A percentile compares a stretch with the other conserved stretches of the same genome.
Conservation (phyloP, 805 yeast genomes). For the Lipomyces mesembrius region DNA sequence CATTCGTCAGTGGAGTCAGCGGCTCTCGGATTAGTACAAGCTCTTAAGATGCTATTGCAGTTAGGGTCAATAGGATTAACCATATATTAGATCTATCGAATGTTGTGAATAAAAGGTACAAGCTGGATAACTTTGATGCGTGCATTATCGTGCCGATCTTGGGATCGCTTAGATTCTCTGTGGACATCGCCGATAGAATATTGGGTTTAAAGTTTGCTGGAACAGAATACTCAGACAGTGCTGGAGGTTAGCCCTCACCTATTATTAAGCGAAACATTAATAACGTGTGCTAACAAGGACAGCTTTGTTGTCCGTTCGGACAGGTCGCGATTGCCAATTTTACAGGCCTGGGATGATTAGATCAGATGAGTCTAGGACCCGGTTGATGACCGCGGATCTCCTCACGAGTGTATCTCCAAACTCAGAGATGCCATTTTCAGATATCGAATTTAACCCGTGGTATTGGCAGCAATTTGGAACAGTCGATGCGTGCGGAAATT, state of each 20-base stretch:
- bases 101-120: constrained; percentile 4
- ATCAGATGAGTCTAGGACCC: constrained; percentile 10
- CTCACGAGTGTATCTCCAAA: constrained; percentile 1
- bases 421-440: constrained; percentile 38
- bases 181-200: constrained; percentile 17
- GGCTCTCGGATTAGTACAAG: constrained; percentile 14
- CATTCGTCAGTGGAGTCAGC: constrained; percentile 19
- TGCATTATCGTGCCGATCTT: constrained; percentile 18
- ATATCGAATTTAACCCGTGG: constrained; percentile 49
- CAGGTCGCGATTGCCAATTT: constrained; percentile 12
- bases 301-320: constrained; percentile 27
- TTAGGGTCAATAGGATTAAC: neutral
- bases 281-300: neutral
- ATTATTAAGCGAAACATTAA: neutral
- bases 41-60: neutral
- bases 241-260: constrained; percentile 6
- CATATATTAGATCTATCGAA: constrained; percentile 12
- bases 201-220: constrained; percentile 33
- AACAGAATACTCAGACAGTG: constrained; percentile 16
- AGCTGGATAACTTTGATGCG: constrained; percentile 11
- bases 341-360: constrained; percentile 33
- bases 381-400: constrained; percentile 13
- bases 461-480: constrained; percentile 44
- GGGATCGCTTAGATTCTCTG: neutral
- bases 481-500: constrained; percentile 54